Evolutionary conservation across 495 filamentous ascomycete genomes (phyloP).

Genomic region (Schizothecium vesticola): DNA sequence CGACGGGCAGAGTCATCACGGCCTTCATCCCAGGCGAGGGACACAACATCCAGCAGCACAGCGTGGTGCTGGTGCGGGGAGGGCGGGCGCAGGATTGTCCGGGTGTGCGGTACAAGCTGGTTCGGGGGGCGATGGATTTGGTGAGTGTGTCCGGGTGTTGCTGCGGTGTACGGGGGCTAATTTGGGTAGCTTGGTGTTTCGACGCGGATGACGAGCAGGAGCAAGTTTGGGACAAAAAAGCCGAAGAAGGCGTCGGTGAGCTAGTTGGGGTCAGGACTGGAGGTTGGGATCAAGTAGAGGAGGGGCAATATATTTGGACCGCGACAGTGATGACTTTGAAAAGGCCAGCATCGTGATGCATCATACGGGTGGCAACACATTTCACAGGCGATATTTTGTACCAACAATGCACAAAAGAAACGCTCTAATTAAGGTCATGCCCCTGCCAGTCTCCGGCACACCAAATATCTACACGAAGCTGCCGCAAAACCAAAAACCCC

Average conservation of each 20-base stretch:
- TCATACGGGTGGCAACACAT: background rate
- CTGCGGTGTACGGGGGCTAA: background rate
- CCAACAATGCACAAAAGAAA: background rate
- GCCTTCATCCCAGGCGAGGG: slow-evolving; percentile 95
- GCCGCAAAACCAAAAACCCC: background rate
- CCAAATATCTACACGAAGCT: background rate
- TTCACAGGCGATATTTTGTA: background rate
- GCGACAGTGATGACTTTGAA: background rate
- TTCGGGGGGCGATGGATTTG: slow-evolving; percentile 90
- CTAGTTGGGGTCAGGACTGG: slow-evolving; percentile 5
- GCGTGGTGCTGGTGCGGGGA: slow-evolving; percentile 87
- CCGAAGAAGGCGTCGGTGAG: slow-evolving; percentile 66
- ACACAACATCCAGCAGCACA: slow-evolving; percentile 98
- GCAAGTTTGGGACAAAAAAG: slow-evolving; percentile 98
- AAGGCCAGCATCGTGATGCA: background rate
- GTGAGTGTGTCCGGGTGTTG: slow-evolving; percentile 49
- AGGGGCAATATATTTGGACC: too few relatives aligned
- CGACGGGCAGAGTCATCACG: slow-evolving; percentile 78
- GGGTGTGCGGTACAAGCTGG: slow-evolving; percentile 91
- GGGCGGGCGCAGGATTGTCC: slow-evolving; percentile 95
- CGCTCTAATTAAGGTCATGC: background rate
- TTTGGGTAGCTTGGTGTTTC: slow-evolving; percentile 75
- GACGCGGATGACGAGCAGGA: slow-evolving; percentile 73
- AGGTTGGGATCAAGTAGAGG: too few relatives aligned
- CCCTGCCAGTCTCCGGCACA: background rate